phyloP scores from a whole-genome alignment of 441 rosid species.

The Populus tomentosa region DNA sequence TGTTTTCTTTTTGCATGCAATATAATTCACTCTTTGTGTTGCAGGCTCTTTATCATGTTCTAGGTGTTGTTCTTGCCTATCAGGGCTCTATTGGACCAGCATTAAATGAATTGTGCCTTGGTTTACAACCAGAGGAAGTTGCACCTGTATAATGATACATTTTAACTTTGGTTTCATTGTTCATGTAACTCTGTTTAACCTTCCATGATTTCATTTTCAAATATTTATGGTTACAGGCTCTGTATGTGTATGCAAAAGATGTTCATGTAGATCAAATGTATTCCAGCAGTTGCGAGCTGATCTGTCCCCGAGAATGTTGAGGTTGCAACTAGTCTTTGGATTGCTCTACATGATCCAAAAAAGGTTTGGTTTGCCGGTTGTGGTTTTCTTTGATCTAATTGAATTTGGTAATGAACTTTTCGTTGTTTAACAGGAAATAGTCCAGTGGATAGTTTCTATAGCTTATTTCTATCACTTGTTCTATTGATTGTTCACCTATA shows the following conservation, averaged over 20 bases:
- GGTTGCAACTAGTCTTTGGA: constrained; percentile 57
- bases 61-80: constrained; percentile 85
- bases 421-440: too few species aligned
- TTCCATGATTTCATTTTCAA: background rate
- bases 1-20: background rate
- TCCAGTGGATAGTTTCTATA: too few species aligned
- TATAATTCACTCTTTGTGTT: constrained; percentile 21
- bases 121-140: constrained; percentile 76
- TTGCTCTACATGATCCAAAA: too few species aligned
- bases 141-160: constrained; percentile 52
- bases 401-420: too few species aligned
- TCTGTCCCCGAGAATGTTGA: constrained; percentile 75
- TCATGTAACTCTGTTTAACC: constrained; percentile 18
- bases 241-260: constrained; percentile 79
- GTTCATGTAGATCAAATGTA: constrained; percentile 95
- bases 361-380: too few species aligned
- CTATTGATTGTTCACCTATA: too few species aligned
- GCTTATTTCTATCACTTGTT: too few species aligned
- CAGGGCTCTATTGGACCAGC: constrained; percentile 87
- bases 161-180: background rate
- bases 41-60: constrained; percentile 94
- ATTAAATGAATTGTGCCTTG: constrained; percentile 94
- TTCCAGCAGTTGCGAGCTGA: constrained; percentile 77
- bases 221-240: constrained; percentile 50
- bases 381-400: too few species aligned